Percentiles rank a stretch among this genome's conserved stretches.
Evolutionary conservation across 2,329 filamentous ascomycete genomes (phyloP).

Genomic region (Bisporella sp.): DNA sequence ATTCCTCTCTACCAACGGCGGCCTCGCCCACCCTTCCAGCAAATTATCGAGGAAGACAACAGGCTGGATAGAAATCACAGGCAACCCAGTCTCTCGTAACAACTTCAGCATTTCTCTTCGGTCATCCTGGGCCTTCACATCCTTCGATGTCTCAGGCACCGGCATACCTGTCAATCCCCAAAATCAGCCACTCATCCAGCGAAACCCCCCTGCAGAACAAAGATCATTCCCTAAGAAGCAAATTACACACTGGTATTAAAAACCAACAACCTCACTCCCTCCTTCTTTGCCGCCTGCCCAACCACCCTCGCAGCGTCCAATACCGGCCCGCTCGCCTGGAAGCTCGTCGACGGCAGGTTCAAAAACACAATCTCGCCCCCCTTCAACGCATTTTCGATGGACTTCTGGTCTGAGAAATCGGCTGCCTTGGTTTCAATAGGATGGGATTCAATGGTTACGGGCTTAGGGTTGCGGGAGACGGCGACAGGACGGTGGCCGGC

Average conservation of each 20-base stretch:
- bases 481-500: background rate
- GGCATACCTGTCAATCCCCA: background rate
- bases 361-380: background rate
- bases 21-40: background rate
- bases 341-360: background rate
- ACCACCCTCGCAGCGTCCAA: background rate
- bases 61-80: background rate
- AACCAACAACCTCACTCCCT: background rate
- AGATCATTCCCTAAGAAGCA: no score
- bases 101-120: background rate
- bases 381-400: background rate
- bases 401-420: background rate
- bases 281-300: background rate
- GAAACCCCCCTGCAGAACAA: no score
- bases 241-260: background rate
- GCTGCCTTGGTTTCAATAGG: background rate
- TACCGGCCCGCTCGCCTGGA: background rate
- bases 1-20: background rate
- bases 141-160: background rate
- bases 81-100: background rate
- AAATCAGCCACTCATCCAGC: no score
- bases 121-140: background rate
- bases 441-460: background rate
- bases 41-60: background rate
- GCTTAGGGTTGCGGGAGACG: background rate